Evolutionary conservation across 352 stramenopile genomes (phyloP).

Genomic region (Globisporangium nunn): DNA sequence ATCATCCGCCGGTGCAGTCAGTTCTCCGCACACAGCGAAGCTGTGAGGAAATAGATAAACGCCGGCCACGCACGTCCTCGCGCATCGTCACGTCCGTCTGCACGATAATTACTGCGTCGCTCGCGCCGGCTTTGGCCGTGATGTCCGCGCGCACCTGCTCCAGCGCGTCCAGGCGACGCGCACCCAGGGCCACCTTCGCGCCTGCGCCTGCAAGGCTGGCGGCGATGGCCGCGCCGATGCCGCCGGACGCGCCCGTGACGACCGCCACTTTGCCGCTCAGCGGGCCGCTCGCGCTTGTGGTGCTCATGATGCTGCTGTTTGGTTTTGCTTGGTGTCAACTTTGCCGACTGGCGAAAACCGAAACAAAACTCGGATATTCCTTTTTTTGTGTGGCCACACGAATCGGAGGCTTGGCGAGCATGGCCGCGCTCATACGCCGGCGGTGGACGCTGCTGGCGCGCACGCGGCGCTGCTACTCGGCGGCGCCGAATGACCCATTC

Average conservation of each 20-base stretch:
- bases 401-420: too few species aligned
- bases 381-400: too few species aligned
- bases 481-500: constrained; percentile 27
- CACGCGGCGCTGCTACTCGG: neutral
- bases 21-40: neutral
- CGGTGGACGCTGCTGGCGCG: neutral
- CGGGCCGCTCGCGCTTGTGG: constrained; percentile 3
- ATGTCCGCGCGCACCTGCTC: constrained; percentile 37
- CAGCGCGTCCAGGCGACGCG: constrained; percentile 56
- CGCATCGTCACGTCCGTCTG: constrained; percentile 68
- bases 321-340: neutral
- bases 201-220: constrained; percentile 58
- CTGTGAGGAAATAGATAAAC: neutral
- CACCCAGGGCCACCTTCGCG: constrained; percentile 78
- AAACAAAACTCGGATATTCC: neutral
- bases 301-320: neutral
- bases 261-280: constrained; percentile 78
- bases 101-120: constrained; percentile 30
- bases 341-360: neutral
- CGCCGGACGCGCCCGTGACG: constrained; percentile 83
- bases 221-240: constrained; percentile 83
- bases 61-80: constrained; percentile 26
- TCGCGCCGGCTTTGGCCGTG: constrained; percentile 16
- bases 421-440: neutral
- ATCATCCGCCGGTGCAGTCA: neutral